Conservation (phyloP, 2,329 filamentous ascomycete species). For the Botrytis pseudocinerea region DNA sequence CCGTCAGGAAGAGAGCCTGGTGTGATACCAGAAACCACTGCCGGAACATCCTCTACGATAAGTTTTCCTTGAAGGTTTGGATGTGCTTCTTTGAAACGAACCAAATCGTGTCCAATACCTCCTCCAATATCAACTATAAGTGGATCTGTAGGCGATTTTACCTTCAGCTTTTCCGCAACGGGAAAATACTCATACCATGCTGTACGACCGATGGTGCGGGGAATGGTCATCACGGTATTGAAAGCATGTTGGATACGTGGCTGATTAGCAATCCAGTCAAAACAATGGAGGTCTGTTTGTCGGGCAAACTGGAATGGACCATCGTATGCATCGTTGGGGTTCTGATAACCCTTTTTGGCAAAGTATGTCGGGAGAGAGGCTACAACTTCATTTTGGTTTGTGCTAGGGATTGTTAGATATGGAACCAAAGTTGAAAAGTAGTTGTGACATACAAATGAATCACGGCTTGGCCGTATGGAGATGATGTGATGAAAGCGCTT, state of each 20-base stretch:
- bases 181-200: constrained; percentile 26
- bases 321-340: constrained; percentile 25
- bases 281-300: constrained; percentile 25
- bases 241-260: constrained; percentile 26
- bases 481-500: constrained; percentile 15
- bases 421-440: background rate
- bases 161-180: constrained; percentile 17
- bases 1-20: background rate
- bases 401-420: constrained; percentile 10
- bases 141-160: constrained; percentile 4
- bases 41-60: constrained; percentile 18
- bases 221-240: constrained; percentile 26
- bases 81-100: background rate
- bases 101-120: constrained; percentile 17
- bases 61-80: constrained; percentile 3
- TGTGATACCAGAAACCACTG: constrained; percentile 1
- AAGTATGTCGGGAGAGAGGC: constrained; percentile 26
- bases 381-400: constrained; percentile 21
- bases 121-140: constrained; percentile 26
- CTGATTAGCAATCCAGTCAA: constrained; percentile 27
- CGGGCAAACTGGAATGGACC: constrained; percentile 27
- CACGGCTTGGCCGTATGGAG: constrained; percentile 7
- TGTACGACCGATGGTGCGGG: background rate
- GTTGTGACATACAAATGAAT: background rate
- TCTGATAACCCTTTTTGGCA: constrained; percentile 21